Conservation (phyloP, 2,329 filamentous ascomycete species). For the Cladosporium halotolerans region DNA sequence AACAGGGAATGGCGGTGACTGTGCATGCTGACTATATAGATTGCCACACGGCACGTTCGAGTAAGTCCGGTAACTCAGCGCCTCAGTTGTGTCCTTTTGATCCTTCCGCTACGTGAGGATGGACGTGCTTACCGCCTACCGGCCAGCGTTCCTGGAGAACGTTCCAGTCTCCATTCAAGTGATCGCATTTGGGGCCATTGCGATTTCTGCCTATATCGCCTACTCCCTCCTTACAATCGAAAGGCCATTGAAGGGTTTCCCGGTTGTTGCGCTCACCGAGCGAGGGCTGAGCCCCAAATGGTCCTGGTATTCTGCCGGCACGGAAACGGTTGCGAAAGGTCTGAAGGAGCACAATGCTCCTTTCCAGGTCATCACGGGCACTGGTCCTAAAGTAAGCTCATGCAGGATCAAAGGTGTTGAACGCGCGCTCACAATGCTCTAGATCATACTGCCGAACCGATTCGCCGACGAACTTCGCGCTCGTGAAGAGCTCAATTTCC, state of each 20-base stretch:
- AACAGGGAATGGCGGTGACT: too few relatives aligned
- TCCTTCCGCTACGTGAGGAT: background rate
- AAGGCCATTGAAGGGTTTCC: slow-evolving; percentile 3
- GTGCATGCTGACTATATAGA: too few relatives aligned
- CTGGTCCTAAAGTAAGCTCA: slow-evolving; percentile 12
- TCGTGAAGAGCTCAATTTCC: slow-evolving; percentile 17
- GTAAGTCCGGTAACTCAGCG: background rate
- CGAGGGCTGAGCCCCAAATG: slow-evolving; percentile 2
- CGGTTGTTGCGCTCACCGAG: slow-evolving; percentile 1
- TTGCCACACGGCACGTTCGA: background rate
- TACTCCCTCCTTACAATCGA: background rate
- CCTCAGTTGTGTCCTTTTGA: background rate
- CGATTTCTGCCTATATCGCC: background rate
- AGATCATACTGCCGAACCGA: slow-evolving; percentile 18
- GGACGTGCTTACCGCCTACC: background rate
- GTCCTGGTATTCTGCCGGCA: background rate
- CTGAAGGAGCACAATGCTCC: slow-evolving; percentile 9
- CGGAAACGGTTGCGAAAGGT: slow-evolving; percentile 4
- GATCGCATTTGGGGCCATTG: background rate
- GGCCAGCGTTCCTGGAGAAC: background rate
- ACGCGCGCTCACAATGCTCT: background rate
- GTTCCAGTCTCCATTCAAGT: slow-evolving; percentile 8
- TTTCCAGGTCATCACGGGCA: slow-evolving; percentile 16
- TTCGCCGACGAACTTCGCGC: slow-evolving; percentile 18
- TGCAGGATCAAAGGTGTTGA: background rate